phyloP scores from a whole-genome alignment of 768 basidiomycete genomes.

The Daedaleopsis sinensis region DNA sequence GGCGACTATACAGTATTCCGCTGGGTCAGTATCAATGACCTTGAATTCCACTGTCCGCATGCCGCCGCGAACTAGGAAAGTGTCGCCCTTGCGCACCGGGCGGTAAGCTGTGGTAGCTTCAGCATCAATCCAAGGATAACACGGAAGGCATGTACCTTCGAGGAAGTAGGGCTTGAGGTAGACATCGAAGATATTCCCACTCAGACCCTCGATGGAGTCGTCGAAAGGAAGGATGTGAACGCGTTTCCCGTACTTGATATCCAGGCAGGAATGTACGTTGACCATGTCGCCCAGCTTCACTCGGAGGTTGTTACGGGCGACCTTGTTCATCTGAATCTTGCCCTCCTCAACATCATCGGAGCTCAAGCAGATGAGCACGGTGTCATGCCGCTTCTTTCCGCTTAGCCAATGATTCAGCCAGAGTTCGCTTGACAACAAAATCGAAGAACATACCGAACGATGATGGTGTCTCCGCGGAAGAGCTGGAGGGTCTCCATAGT shows the following conservation, averaged over 20 bases:
- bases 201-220: slow-evolving; percentile 96
- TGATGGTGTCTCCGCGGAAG: slow-evolving; percentile 97
- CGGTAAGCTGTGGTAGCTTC: slow-evolving; percentile 55
- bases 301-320: slow-evolving; percentile 98
- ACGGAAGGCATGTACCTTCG: slow-evolving; percentile 59
- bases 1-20: slow-evolving; percentile 98
- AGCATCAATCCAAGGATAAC: not conserved
- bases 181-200: slow-evolving; percentile 98
- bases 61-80: slow-evolving; percentile 98
- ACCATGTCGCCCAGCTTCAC: slow-evolving; percentile 97
- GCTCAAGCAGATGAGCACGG: slow-evolving; percentile 94
- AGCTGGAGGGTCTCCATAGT: slow-evolving; percentile 95
- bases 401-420: slow-evolving; percentile 40
- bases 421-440: not conserved
- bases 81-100: slow-evolving; percentile 95
- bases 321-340: slow-evolving; percentile 98
- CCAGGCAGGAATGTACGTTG: slow-evolving; percentile 92
- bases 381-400: slow-evolving; percentile 97
- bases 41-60: slow-evolving; percentile 99
- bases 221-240: slow-evolving; percentile 97
- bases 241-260: slow-evolving; percentile 99
- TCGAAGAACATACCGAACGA: slow-evolving; percentile 66
- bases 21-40: slow-evolving; percentile 96
- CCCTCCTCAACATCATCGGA: slow-evolving; percentile 98
- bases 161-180: slow-evolving; percentile 99